Evolutionary conservation across 805 yeast genomes (phyloP), one percentile per base, ranked within the genome.

Genomic region (Nakazawaea laoshanensis): DNA sequence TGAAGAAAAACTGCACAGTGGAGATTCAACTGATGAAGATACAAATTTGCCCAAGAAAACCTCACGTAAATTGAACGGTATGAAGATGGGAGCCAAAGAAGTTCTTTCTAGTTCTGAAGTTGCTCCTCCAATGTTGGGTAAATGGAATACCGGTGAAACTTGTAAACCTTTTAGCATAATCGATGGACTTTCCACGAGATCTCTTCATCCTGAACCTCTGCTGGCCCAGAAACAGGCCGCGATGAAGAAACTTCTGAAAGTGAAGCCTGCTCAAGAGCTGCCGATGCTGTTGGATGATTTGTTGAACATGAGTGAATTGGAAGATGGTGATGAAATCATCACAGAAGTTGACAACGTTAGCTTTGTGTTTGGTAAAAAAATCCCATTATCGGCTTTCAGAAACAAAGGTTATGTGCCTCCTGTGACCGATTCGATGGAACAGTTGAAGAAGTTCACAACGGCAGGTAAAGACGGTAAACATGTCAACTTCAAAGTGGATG

Each of bases 11-110:
- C 15, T 29, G 24, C 35, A 70, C 36, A 79, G 82, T 43, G 95
- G 92, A 27, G 96, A 88, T 46, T 84, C 94, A 11, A 92, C 98
- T 0, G 98, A 89, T 53, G 96, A 86, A 41, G 97, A 89, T 49
- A 69, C 74, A n/a, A 67, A 78, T 12, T 57, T 89, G 27, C 96
- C 96, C 4, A 76, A 76, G 3, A 74, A 80, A 5, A 63, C 81
- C 3, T 63, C 74, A 12, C 61, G 69, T 27, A 73, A 66, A 36
- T 62, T 59, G 37, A 31, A 19, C 10, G 67, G 73, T 24, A 94
- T 94, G 2, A 70, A 82, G 8, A 82, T 85, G 44, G 79, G 85
- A n/a, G 80, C 78, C n/a, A 87, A 89, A 42, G 97, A 89, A 54
- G 85, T 89, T 5, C 70, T 89, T n/a, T 79, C 94, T 4, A 79